A percentile compares a stretch with the other conserved stretches of the same genome.
phyloP scores from a whole-genome alignment of 768 basidiomycete genomes.

The Russula vinacea region DNA sequence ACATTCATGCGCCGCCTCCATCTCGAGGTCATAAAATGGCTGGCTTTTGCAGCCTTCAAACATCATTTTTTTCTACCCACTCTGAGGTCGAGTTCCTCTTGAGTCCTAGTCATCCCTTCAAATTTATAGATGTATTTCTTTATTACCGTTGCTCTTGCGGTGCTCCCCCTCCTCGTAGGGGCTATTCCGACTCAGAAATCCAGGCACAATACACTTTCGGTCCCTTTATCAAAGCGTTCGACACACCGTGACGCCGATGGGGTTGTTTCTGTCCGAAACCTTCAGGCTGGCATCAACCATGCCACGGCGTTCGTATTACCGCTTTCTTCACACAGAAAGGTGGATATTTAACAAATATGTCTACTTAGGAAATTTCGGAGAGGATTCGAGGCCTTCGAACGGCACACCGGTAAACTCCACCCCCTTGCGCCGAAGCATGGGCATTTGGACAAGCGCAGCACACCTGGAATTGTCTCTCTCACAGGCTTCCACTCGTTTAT shows the following conservation, averaged over 20 bases:
- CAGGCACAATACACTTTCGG: not conserved
- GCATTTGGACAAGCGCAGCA: not conserved
- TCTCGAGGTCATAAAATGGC: too few species aligned
- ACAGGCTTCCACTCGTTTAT: not conserved
- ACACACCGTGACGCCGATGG: not conserved
- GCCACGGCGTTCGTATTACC: not conserved
- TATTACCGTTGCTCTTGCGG: not conserved
- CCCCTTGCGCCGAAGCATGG: not conserved
- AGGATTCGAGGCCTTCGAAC: not conserved
- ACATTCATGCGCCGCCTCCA: too few species aligned
- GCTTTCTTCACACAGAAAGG: not conserved
- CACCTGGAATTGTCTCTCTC: not conserved
- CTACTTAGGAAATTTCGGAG: not conserved
- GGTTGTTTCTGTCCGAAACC: not conserved
- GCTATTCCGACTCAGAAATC: not conserved
- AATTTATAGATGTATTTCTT: not conserved
- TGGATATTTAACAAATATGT: not conserved
- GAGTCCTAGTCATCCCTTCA: not conserved
- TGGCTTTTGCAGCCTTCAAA: too few species aligned
- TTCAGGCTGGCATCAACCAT: not conserved
- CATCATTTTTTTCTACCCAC: too few species aligned
- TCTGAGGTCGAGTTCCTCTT: too few species aligned
- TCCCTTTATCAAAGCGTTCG: not conserved
- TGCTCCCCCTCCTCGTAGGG: not conserved
- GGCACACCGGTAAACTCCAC: not conserved